These are phyloP conservation scores for Moniliophthora roreri DNA, from an alignment of 1,284 basidiomycete genomes.

Conservation along the genomic window DNA sequence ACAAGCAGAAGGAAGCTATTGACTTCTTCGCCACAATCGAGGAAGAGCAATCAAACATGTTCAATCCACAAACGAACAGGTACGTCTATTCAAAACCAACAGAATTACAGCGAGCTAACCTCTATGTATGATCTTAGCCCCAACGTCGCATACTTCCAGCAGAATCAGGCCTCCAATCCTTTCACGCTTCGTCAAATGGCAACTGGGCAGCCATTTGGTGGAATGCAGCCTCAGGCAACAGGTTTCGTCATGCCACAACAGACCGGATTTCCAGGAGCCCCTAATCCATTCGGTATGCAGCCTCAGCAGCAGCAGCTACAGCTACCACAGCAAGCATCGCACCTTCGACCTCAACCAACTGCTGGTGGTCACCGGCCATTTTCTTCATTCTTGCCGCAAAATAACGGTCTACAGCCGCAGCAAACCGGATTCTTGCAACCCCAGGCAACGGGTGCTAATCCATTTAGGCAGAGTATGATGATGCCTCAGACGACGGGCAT, in stretches of 20 bases:
- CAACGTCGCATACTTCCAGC: conserved; percentile 55
- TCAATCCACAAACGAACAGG: conserved; percentile 64
- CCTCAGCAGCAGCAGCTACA: conserved; percentile 22
- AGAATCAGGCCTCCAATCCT: conserved; percentile 73
- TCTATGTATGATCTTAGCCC: conserved; percentile 44
- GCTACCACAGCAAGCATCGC: conserved; percentile 20
- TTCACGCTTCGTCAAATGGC: conserved; percentile 50
- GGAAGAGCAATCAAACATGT: conserved; percentile 75
- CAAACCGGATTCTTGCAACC: conserved; percentile 43
- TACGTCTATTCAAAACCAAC: conserved; percentile 20
- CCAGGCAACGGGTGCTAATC: conserved; percentile 72
- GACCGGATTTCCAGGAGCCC: conserved; percentile 39
- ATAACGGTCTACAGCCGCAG: conserved; percentile 6
- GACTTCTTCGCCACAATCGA: conserved; percentile 97
- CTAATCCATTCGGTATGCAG: conserved; percentile 43
- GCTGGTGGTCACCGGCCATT: conserved; percentile 49
- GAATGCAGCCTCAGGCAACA: conserved; percentile 55
- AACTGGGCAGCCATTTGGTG: conserved; percentile 39
- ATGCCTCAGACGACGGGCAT: conserved; percentile 71
- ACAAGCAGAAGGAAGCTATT: conserved; percentile 45
- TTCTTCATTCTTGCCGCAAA: conserved; percentile 49
- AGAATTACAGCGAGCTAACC: conserved; percentile 12
- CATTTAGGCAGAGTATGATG: conserved; percentile 67
- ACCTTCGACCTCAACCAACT: conserved; percentile 35
- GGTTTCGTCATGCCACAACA: conserved; percentile 53